Evolutionary conservation across 176 grass and related monocot species (phyloP), one percentile per base, ranked within the genome.

Genomic region (Oropetium thomaeum): DNA sequence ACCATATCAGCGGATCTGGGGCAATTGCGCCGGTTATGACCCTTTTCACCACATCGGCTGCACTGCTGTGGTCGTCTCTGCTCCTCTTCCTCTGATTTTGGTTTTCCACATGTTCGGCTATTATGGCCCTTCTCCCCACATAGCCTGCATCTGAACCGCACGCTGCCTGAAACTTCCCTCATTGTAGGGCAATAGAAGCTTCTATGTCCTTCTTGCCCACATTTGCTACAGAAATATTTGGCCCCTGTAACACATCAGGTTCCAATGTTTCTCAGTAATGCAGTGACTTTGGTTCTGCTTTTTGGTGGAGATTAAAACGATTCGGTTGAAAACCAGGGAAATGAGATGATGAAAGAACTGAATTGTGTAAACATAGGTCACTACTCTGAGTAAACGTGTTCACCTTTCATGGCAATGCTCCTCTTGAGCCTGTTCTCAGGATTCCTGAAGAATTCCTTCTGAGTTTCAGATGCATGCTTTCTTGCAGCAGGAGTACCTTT

Each of bases 341-440:
- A 35, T 30, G 25, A 59, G 28, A 25, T 57, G 71, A 27, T 37
- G 34, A 65, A 42, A 62, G 1, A 65, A 23, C 19, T 16, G 34
- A 83, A 13, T 4, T 48, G 39, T 69, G 16, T 31, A 65, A 77
- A 61, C 37, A 35, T 61, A 63, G 43, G 7, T 70, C 62, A 32
- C 1, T 76, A 52, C 5, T n/a, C n/a, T n/a, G 65, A 51, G 54
- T 19, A 7, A 75, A 27, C 19, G 28, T 29, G 65, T 51, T 70
- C 22, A 94, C 89, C 96, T 92, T 98, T 98, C 91, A 98, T 88
- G 32, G 86, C 79, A 81, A 88, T 85, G 80, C 96, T 98, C 88
- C 91, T 98, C 79, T 90, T 94, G 43, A 81, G 61, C 7, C 96
- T 76, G 65, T 98, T 98, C 79, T 92, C 84, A 72, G 91, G 91